Percentiles rank a stretch among this genome's conserved stretches.
Conservation (phyloP, 441 rosid species). For the Erodium moschatum region DNA sequence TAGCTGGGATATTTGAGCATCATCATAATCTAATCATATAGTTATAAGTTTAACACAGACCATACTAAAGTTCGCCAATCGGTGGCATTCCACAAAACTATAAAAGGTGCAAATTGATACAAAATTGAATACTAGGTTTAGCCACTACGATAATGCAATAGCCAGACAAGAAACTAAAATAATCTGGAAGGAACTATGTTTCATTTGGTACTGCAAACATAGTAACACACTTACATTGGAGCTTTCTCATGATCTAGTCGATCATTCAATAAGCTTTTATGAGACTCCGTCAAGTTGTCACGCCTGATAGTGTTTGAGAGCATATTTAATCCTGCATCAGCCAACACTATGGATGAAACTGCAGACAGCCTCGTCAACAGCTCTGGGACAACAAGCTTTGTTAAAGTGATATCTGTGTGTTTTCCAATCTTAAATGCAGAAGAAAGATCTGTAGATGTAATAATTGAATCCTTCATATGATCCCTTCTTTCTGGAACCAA, state of each 20-base stretch:
- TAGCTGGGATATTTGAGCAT: not conserved
- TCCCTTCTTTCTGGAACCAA: constrained; percentile 15
- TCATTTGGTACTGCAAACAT: constrained; percentile 13
- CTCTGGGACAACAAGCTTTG: constrained; percentile 29
- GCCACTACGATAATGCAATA: not conserved
- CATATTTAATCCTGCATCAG: constrained; percentile 37
- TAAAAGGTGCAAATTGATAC: not conserved
- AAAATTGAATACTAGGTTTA: too few relatives aligned
- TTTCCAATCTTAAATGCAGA: constrained; percentile 15
- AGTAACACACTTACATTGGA: constrained; percentile 23
- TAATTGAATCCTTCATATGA: constrained; percentile 13
- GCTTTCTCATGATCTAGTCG: constrained; percentile 20
- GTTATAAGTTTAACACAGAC: not conserved
- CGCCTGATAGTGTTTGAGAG: constrained; percentile 32
- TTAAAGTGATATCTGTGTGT: constrained; percentile 26
- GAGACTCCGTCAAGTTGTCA: constrained; percentile 19
- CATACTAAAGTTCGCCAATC: not conserved
- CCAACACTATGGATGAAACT: constrained; percentile 37
- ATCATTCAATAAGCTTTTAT: constrained; percentile 23
- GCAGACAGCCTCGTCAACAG: constrained; percentile 46
- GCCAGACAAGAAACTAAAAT: not conserved
- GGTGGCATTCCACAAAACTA: not conserved
- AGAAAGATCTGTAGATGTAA: constrained; percentile 17
- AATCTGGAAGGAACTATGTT: not conserved
- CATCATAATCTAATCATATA: not conserved